Base-by-base conservation (phyloP, 2,329 filamentous ascomycete species). In the Dactylonectria estremocensis region DNA sequence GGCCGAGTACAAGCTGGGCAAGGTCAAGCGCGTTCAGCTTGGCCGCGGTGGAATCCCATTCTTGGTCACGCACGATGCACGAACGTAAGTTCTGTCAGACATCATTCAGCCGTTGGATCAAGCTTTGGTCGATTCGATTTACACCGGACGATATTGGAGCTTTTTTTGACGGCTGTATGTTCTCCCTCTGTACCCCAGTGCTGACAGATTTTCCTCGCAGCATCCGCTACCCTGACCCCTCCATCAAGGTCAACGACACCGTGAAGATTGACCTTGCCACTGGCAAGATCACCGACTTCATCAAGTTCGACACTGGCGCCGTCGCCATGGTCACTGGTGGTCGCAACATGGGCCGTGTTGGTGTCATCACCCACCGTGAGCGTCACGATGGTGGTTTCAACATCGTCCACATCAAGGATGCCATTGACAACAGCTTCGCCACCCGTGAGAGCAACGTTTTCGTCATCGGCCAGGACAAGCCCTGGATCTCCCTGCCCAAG, bases 41-140 rank as follows among this genome's bases (percentile, higher is more conserved):
- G 96, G 96, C 90, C 95, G 95, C 88, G 97, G 96, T 88, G 96
- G 95, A 90, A 97, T 99, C 92, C 96, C 96, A 97, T 99, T 97
- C 95, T 98, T 98, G 95, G 96, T 99, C 94, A 99, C 96, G 95
- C 96, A 99, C 94, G 96, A 99, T 96, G 96, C 96, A 89, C 93
- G 96, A 95, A 99, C 96, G 95, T 99, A 90, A 97, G 95, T 98
- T 93, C 90, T 92, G 88, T 91, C 88, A 90, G 88, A 93, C 93
- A 94, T 98, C 95, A 96, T 95, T 98, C 95, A 98, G 95, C 92
- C 95, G 95, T 98, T 98, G 95, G 94, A 95, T 94, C 94, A 97
- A 96, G 93, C 90, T 97, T 96, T 97, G 95, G 95, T 89, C 83
- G 87, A 88, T 87, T 85, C 81, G 75, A 77, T 76, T 79, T 71